Base-by-base conservation (phyloP, 1,284 basidiomycete genomes). In the Ganoderma resinaceum region DNA sequence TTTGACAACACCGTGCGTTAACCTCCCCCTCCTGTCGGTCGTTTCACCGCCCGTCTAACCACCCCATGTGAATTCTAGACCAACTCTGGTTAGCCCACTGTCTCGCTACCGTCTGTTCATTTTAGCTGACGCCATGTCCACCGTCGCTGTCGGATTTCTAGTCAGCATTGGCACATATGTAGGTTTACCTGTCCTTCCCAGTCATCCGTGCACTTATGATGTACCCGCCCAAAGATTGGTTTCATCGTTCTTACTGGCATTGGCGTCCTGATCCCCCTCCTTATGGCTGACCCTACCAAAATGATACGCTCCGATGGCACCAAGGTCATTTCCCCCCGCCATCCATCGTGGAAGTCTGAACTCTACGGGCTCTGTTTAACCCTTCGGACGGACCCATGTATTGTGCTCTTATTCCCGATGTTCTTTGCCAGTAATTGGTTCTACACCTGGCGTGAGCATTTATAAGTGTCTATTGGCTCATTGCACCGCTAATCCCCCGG, bases 221-320 rank as follows among this genome's bases (percentile, higher is more conserved):
- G 26, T 26, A 20, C 31, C 18, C 37, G 58, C 6, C 60, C 61
- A 38, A 74, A 93, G 91, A 91, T 93, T 72, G 90, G 82, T n/a
- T 93, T 94, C 79, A 80, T 94, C 46, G 77, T 91, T 66, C 85
- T 94, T 55, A 92, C 91, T 53, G 77, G 86, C 61, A 86, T 91
- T 59, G 92, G 92, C 12, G 86, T 90, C 23, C 42, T 78, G 4
- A 85, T 94, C 67, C 91, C 92, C 1, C 75, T 91, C 31, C 57
- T 89, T 67, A 92, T 94, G 91, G 89, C 85, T 3, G 83, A 91
- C 70, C 92, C 92, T 2, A 77, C 82, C 55, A 89, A 86, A 69
- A 88, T 94, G 83, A 80, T 91, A 72, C 88, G 92, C 31, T 87
- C 87, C 4, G 92, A 94, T 74, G 92, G 92, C n/a, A 89, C 90